Percentiles rank a stretch among this genome's conserved stretches.
Conservation (phyloP, 2,329 filamentous ascomycete genomes). For the Biscogniauxia marginata region DNA sequence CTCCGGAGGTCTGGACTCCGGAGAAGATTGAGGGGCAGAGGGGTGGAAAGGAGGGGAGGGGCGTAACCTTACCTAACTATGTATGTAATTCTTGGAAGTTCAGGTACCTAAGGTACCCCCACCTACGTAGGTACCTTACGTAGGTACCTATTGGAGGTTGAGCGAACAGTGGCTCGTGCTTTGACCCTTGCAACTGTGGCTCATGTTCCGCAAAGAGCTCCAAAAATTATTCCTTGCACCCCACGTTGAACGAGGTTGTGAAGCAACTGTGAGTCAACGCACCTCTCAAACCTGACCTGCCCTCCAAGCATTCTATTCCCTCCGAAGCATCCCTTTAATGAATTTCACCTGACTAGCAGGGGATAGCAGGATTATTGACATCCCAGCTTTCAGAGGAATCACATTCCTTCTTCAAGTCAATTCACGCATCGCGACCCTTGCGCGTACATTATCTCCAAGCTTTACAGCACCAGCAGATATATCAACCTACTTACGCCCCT, state of each 20-base stretch:
- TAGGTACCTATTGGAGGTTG: background rate
- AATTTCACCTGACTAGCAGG: background rate
- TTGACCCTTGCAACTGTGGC: background rate
- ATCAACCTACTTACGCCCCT: background rate
- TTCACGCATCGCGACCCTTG: background rate
- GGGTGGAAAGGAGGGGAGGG: background rate
- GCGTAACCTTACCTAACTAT: no score
- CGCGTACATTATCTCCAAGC: background rate
- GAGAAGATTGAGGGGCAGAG: background rate
- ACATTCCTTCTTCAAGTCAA: background rate
- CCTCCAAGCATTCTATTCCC: background rate
- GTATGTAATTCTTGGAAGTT: no score
- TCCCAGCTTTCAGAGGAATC: background rate
- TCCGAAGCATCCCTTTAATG: background rate
- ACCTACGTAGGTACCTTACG: background rate
- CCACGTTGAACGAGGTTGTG: conserved; percentile 1
- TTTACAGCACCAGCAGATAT: background rate
- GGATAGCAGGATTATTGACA: background rate
- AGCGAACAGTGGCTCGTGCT: background rate
- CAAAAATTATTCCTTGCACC: conserved; percentile 6
- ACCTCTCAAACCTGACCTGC: background rate
- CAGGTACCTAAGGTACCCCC: no score
- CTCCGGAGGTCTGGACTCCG: no score
- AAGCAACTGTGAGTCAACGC: conserved; percentile 1
- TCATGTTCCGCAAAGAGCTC: background rate